These are phyloP conservation scores for Globisporangium takayamanum DNA, from an alignment of 352 stramenopile genomes.

Conservation along the genomic window DNA sequence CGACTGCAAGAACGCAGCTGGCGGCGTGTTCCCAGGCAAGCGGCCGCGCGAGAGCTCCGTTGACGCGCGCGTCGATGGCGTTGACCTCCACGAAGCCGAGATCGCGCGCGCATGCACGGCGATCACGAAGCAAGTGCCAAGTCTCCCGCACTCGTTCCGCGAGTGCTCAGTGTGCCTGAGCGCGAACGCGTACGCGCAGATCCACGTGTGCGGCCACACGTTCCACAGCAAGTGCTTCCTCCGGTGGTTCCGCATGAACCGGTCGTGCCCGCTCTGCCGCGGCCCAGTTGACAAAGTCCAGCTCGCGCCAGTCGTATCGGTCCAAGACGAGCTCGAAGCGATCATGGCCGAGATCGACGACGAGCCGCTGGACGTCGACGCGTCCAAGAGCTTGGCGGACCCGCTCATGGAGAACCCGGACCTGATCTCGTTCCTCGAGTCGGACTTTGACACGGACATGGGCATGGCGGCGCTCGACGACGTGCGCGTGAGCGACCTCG, in stretches of 20 bases:
- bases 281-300: slow-evolving; percentile 54
- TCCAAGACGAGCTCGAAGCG: slow-evolving; percentile 66
- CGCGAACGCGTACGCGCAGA: slow-evolving; percentile 65
- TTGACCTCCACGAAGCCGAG: slow-evolving; percentile 61
- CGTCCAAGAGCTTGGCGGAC: slow-evolving; percentile 23
- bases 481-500: slow-evolving; percentile 13
- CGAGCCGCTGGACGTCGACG: slow-evolving; percentile 26
- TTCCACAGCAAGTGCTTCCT: slow-evolving; percentile 80
- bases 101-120: slow-evolving; percentile 48
- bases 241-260: slow-evolving; percentile 70
- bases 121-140: slow-evolving; percentile 39
- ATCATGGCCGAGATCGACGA: slow-evolving; percentile 75
- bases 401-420: slow-evolving; percentile 33
- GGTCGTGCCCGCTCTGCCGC: slow-evolving; percentile 68
- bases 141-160: slow-evolving; percentile 45
- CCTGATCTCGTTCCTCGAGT: slow-evolving; percentile 44
- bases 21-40: slow-evolving; percentile 11
- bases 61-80: slow-evolving; percentile 17
- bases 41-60: slow-evolving; percentile 13
- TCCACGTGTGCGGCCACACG: slow-evolving; percentile 59
- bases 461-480: slow-evolving; percentile 60
- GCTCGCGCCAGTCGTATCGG: slow-evolving; percentile 31
- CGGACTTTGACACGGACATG: slow-evolving; percentile 60
- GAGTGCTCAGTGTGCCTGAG: slow-evolving; percentile 76
- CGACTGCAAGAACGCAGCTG: not conserved